Evolutionary conservation across 768 basidiomycete species (phyloP).

Genomic region (Leccinum ochraceum): DNA sequence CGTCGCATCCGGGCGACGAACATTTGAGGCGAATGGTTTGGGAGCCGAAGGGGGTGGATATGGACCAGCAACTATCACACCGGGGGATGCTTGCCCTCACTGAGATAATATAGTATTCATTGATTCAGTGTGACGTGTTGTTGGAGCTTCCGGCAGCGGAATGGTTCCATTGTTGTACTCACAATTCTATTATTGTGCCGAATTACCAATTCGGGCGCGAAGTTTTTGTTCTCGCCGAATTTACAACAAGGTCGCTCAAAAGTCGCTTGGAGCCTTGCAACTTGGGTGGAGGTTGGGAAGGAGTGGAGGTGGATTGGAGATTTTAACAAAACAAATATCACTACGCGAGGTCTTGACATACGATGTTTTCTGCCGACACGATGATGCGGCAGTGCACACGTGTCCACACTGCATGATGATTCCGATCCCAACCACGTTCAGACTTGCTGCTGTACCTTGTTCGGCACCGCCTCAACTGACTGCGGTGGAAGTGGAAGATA

Average conservation of each 20-base stretch:
- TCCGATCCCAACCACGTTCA: background rate
- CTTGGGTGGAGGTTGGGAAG: background rate
- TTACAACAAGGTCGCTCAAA: slow-evolving; percentile 1
- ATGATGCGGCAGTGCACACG: background rate
- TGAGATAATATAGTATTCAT: slow-evolving; percentile 25
- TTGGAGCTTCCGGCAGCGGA: background rate
- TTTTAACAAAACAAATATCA: background rate
- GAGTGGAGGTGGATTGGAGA: background rate
- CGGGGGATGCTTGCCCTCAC: slow-evolving; percentile 9
- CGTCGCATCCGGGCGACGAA: slow-evolving; percentile 80
- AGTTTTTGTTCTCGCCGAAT: slow-evolving; percentile 23
- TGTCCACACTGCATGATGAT: background rate
- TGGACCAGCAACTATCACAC: slow-evolving; percentile 30
- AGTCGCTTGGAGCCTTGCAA: background rate
- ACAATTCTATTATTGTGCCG: slow-evolving; percentile 33
- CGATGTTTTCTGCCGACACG: background rate
- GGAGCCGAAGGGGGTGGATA: slow-evolving; percentile 19
- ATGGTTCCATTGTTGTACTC: slow-evolving; percentile 28
- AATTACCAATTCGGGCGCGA: background rate
- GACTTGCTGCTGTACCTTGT: background rate
- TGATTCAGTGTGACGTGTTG: background rate
- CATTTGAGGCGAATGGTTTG: slow-evolving; percentile 42
- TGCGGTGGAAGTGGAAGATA: background rate
- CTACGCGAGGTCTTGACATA: background rate
- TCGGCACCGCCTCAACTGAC: background rate